phyloP scores from a whole-genome alignment of 2,329 filamentous ascomycete species.

The Cladosporium sp. region DNA sequence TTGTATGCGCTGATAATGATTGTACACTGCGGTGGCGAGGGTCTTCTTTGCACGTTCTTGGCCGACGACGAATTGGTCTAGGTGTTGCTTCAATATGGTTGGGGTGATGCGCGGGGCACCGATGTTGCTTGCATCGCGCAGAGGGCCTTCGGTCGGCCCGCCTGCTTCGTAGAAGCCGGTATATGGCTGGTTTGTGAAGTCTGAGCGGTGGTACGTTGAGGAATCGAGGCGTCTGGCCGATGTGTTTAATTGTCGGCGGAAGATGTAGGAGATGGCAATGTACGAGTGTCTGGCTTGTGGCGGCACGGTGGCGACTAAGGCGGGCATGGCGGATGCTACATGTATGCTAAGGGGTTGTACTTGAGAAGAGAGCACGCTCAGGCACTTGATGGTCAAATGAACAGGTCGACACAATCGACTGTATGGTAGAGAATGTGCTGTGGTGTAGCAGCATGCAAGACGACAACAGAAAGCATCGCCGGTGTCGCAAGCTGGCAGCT shows the following conservation, averaged over 20 bases:
- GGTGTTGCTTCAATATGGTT: constrained; percentile 75
- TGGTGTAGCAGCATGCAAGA: neutral
- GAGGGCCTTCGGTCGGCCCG: constrained; percentile 63
- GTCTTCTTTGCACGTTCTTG: constrained; percentile 95
- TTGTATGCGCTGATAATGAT: constrained; percentile 89
- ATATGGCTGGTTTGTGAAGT: constrained; percentile 65
- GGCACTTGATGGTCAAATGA: neutral
- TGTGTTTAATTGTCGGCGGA: constrained; percentile 20
- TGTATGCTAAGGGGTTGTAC: neutral
- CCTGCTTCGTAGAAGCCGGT: constrained; percentile 65
- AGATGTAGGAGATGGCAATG: constrained; percentile 39
- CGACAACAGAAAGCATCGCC: neutral
- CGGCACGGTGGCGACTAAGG: constrained; percentile 37
- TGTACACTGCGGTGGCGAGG: constrained; percentile 89
- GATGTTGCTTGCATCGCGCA: constrained; percentile 60
- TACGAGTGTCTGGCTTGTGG: constrained; percentile 47
- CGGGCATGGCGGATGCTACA: constrained; percentile 23
- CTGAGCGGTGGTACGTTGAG: constrained; percentile 51
- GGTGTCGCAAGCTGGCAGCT: neutral
- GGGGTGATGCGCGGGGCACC: constrained; percentile 63
- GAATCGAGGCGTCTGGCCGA: constrained; percentile 18
- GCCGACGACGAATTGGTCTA: constrained; percentile 95
- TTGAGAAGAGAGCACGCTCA: neutral
- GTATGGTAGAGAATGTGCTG: neutral
- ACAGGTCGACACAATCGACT: neutral